These are phyloP conservation scores for Tricholomella constricta DNA, from an alignment of 768 basidiomycete species.

Conservation along the genomic window DNA sequence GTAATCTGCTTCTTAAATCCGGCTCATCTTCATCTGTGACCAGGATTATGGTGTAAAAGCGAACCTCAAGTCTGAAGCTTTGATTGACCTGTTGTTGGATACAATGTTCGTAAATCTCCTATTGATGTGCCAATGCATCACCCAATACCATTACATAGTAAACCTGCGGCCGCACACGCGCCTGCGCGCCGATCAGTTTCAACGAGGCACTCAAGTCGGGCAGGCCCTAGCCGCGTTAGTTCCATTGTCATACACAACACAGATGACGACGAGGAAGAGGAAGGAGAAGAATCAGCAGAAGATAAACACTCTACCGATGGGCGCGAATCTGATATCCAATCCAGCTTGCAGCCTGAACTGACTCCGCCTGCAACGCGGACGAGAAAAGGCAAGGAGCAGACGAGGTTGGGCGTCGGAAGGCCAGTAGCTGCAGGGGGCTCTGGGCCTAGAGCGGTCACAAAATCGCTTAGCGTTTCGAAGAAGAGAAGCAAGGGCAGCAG, in stretches of 20 bases:
- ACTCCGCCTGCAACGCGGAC: slow-evolving; percentile 43
- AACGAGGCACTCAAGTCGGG: slow-evolving; percentile 37
- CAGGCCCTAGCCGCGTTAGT: slow-evolving; percentile 41
- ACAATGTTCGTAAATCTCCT: slow-evolving; percentile 40
- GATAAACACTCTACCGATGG: slow-evolving; percentile 23
- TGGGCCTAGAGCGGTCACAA: slow-evolving; percentile 67
- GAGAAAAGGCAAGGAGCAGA: slow-evolving; percentile 75
- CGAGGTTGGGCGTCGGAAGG: slow-evolving; percentile 69
- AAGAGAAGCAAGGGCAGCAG: slow-evolving; percentile 54
- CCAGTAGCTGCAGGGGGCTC: slow-evolving; percentile 66
- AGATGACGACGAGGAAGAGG: slow-evolving; percentile 45
- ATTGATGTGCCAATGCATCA: neutral
- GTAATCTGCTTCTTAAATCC: neutral
- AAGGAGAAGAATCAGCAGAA: slow-evolving; percentile 22
- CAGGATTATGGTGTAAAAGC: slow-evolving; percentile 83
- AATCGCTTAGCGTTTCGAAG: slow-evolving; percentile 52
- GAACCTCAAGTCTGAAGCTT: slow-evolving; percentile 77
- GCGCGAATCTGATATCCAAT: slow-evolving; percentile 12
- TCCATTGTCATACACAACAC: slow-evolving; percentile 53
- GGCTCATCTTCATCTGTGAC: slow-evolving; percentile 16
- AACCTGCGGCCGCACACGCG: slow-evolving; percentile 22
- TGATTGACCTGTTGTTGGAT: slow-evolving; percentile 74
- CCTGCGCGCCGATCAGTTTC: slow-evolving; percentile 35
- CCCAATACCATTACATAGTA: neutral
- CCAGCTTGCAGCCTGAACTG: slow-evolving; percentile 26